Evolutionary conservation across 345 rosid species (phyloP), one percentile per base, ranked within the genome.

Genomic region (Sisymbrium altissimum): DNA sequence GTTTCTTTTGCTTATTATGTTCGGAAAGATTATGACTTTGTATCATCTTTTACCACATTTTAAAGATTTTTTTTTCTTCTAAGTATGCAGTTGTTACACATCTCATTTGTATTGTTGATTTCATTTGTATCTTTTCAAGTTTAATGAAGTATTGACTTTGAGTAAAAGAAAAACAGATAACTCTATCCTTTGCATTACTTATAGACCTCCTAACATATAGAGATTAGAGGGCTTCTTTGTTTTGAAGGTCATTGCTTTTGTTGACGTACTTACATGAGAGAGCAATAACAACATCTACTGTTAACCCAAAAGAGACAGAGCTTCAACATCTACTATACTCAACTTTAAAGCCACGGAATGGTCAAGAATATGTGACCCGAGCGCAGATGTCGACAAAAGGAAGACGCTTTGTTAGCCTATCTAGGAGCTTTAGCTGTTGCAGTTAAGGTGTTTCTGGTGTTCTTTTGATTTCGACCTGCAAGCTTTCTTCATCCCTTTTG

Each of bases 401-500:
- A 52, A 33, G 58, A 15, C 10, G 12, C 15, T 18, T 40, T 48
- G 68, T 63, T 63, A 62, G 52, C 57, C 66, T 25, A 36, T 53
- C 19, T 40, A 55, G 77, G 82, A 81, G 77, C 65, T 82, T 69
- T 65, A 77, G 46, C 60, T 77, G 61, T 25, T 70, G 53, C 19
- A 44, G 59, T 59, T 62, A 40, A 25, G 45, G 29, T 52, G 70
- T 49, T 62, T 29, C 72, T 77, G 35, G 46, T 49, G 6, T 27
- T 77, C 41, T 77, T 40, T 70, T 38, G 66, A 9, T 30, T 57
- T 57, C 77, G 76, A 80, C 68, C 80, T 87, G 88, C 93, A 82
- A 48, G 80, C 82, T 0, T 84, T 85, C 88, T 86, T 92, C 85
- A 83, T 78, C 74, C 86, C 84, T 85, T 86, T 90, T 1, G 97